Conservation (phyloP, 495 filamentous ascomycete species). For the Astrocystis sublimbata region DNA sequence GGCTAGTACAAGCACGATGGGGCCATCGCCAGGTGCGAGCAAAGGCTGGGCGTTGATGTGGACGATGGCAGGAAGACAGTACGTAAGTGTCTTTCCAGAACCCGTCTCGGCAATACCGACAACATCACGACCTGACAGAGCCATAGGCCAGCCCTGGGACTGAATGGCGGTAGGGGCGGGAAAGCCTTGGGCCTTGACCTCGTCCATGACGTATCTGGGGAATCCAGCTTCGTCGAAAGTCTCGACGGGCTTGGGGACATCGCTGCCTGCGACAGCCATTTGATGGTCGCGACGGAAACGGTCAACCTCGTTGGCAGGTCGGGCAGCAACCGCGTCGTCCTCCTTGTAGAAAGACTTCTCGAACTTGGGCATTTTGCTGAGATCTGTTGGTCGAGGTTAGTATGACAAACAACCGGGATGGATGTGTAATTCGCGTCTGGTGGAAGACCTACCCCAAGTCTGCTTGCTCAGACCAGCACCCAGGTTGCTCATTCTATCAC, state of each 20-base stretch:
- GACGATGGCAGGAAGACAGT: conserved; percentile 97
- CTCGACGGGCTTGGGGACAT: conserved; percentile 89
- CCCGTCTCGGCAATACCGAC: conserved; percentile 99
- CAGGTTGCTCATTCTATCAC: conserved; percentile 92
- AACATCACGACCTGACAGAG: conserved; percentile 94
- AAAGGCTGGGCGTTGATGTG: conserved; percentile 99
- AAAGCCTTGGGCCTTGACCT: conserved; percentile 98
- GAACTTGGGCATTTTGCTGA: conserved; percentile 83
- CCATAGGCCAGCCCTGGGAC: conserved; percentile 99
- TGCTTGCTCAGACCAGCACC: conserved; percentile 83
- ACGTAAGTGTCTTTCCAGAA: conserved; percentile 97
- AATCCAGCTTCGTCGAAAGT: conserved; percentile 98
- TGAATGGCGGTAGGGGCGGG: conserved; percentile 90
- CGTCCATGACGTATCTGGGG: conserved; percentile 93
- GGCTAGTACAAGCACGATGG: conserved; percentile 92
- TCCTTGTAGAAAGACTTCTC: conserved; percentile 99
- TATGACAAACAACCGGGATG: conserved; percentile 1
- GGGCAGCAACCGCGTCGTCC: conserved; percentile 70
- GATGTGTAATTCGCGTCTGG: background rate
- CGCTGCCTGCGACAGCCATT: conserved; percentile 73
- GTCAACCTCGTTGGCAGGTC: conserved; percentile 76
- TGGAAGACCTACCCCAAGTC: conserved; percentile 69
- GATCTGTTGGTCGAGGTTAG: conserved; percentile 54
- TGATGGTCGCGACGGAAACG: conserved; percentile 79
- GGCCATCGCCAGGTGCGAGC: conserved; percentile 92